Evolutionary conservation across 2,329 filamentous ascomycete genomes (phyloP), one percentile per base, ranked within the genome.

Genomic region (Trichoderma sp.): DNA sequence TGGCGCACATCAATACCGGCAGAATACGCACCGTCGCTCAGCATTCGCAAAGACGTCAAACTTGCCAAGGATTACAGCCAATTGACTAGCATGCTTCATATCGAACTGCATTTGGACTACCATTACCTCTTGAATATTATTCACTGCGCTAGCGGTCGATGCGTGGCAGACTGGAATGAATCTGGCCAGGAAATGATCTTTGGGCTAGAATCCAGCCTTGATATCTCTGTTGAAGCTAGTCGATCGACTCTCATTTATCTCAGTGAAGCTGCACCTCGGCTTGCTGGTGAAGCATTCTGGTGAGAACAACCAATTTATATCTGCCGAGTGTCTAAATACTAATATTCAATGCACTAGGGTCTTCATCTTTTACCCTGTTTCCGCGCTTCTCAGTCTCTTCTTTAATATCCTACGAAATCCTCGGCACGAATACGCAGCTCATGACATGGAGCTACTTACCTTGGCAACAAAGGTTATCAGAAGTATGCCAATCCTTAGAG

Each of bases 361-460:
- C n/a, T 75, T 87, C 4, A 78, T 86, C 2, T 88, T 86, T 72
- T 88, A 88, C 66, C 86, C 86, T 1, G 82, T 86, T 66, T 83
- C 84, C 0, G 86, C 86, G 1, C 77, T 86, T 16, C 77, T 87
- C 65, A 81, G 81, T 1, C 78, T 89, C 0, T 89, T 88, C 72
- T 86, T 83, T 77, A 86, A 84, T 69, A 81, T 88, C 34, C 76
- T 89, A 0, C 77, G 80, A 26, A 79, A 84, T 34, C 86, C 86
- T 0, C 76, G 81, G 0, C 76, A 83, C 30, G 76, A 80, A 0
- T 76, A 81, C 30, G 80, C 84, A 0, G 72, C 77, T 1, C 74
- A 79, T 3, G 86, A 88, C 67, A 72, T 87, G 5, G 79, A 80
- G 5, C 77, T 86, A 0, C 76, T 88, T 1, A 76, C 76, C 3